Evolutionary conservation across 2,329 filamentous ascomycete genomes (phyloP).

Genomic region (Microcyclospora pomicola): DNA sequence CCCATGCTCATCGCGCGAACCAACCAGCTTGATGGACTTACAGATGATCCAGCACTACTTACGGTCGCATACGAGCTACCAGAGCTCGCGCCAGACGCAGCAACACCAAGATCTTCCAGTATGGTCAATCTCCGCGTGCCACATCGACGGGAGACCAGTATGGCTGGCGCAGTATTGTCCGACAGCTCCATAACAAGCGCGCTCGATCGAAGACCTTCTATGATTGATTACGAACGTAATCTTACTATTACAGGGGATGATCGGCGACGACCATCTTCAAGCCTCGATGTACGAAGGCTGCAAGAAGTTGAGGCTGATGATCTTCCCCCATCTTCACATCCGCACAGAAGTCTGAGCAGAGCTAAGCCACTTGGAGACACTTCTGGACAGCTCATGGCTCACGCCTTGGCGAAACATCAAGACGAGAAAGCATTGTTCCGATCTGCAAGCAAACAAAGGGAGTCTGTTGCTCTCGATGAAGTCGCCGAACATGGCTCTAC

Average conservation of each 20-base stretch:
- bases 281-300: constrained; percentile 7
- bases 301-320: constrained; percentile 13
- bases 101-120: constrained; percentile 7
- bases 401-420: constrained; percentile 20
- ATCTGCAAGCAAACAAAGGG: constrained; percentile 16
- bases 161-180: constrained; percentile 4
- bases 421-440: constrained; percentile 22
- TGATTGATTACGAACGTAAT: constrained; percentile 17
- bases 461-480: neutral
- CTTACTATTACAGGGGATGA: constrained; percentile 16
- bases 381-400: constrained; percentile 17
- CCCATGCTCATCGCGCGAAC: constrained; percentile 8
- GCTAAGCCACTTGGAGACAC: constrained; percentile 8
- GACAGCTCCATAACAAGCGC: neutral
- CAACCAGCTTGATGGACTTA: constrained; percentile 10
- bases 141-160: neutral
- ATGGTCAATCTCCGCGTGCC: constrained; percentile 4
- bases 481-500: neutral
- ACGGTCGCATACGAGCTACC: constrained; percentile 12
- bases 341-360: constrained; percentile 8
- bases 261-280: constrained; percentile 14
- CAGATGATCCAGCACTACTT: constrained; percentile 10
- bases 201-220: constrained; percentile 9
- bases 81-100: neutral
- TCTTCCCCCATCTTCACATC: constrained; percentile 3